A percentile compares a stretch with the other conserved stretches of the same genome.
Evolutionary conservation across 306 rosid species (phyloP).

Genomic region (Lagenaria siceraria): DNA sequence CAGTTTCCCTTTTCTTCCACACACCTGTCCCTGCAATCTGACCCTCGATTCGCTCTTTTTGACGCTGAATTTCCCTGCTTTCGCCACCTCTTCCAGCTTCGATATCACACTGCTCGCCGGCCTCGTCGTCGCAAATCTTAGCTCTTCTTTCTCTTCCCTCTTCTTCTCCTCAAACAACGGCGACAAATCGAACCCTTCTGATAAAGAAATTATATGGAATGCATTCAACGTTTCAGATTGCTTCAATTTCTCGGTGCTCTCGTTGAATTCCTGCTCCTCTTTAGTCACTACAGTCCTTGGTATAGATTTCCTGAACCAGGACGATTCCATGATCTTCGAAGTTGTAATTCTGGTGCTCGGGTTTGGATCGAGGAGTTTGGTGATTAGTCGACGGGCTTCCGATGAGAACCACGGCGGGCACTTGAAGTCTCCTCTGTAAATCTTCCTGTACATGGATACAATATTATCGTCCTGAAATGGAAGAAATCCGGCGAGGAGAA

Average conservation of each 20-base stretch:
- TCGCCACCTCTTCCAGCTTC: constrained; percentile 66
- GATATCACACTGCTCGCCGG: constrained; percentile 84
- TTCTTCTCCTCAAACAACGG: constrained; percentile 78
- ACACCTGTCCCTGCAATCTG: constrained; percentile 50
- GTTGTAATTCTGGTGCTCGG: constrained; percentile 46
- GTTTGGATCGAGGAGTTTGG: constrained; percentile 73
- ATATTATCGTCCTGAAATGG: constrained; percentile 87
- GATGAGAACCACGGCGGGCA: constrained; percentile 89
- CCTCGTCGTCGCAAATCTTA: constrained; percentile 71
- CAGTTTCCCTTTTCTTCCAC: constrained; percentile 73
- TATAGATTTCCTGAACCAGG: constrained; percentile 59
- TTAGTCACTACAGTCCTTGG: constrained; percentile 23
- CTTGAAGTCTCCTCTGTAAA: constrained; percentile 78
- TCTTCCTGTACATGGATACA: constrained; percentile 69
- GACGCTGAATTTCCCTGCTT: constrained; percentile 48
- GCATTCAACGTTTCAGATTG: constrained; percentile 56
- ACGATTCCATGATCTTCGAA: constrained; percentile 50
- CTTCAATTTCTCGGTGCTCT: constrained; percentile 18
- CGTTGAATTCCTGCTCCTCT: constrained; percentile 24
- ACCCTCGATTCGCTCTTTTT: constrained; percentile 65
- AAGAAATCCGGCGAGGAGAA: constrained; percentile 76
- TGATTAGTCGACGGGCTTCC: constrained; percentile 51
- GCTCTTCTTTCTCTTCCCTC: constrained; percentile 68
- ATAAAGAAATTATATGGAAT: constrained; percentile 59
- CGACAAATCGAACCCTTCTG: constrained; percentile 81